Evolutionary conservation across 2,329 filamentous ascomycete genomes (phyloP).

Genomic region (Plectosphaerella plurivora): DNA sequence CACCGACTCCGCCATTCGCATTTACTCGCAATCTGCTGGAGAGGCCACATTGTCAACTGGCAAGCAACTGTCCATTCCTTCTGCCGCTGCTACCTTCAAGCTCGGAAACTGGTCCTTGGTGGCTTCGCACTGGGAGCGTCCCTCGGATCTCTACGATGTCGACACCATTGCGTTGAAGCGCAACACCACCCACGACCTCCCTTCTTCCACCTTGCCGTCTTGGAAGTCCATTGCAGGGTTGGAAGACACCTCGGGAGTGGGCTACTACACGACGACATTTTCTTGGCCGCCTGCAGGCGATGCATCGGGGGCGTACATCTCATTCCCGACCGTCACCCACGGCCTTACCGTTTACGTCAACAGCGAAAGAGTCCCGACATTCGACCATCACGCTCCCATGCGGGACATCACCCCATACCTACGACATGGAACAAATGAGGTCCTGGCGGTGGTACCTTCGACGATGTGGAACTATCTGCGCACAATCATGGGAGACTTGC

Average conservation of each 20-base stretch:
- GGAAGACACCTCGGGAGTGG: constrained; percentile 5
- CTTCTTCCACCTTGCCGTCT: not conserved
- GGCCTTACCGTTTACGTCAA: constrained; percentile 1
- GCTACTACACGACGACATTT: constrained; percentile 6
- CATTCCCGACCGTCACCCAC: constrained; percentile 1
- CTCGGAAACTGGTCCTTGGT: constrained; percentile 2
- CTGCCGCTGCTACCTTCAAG: not conserved
- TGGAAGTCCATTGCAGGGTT: constrained; percentile 3
- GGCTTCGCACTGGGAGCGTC: constrained; percentile 7
- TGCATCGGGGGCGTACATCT: constrained; percentile 3
- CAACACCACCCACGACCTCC: constrained; percentile 7
- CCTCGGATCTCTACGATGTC: constrained; percentile 2
- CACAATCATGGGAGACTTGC: not conserved
- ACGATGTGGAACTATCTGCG: constrained; percentile 9
- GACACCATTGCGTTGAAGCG: not conserved
- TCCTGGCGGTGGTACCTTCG: constrained; percentile 2
- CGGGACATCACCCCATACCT: constrained; percentile 3
- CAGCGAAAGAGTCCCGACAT: not conserved
- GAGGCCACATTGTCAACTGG: not conserved
- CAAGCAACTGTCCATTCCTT: not conserved
- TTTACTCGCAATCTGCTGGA: not conserved
- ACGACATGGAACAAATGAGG: constrained; percentile 1
- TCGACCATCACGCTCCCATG: not conserved
- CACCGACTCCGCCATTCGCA: not conserved
- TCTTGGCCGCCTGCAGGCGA: not conserved